Conservation (phyloP, 169 alveolate species). For the Eimeria praecox region DNA sequence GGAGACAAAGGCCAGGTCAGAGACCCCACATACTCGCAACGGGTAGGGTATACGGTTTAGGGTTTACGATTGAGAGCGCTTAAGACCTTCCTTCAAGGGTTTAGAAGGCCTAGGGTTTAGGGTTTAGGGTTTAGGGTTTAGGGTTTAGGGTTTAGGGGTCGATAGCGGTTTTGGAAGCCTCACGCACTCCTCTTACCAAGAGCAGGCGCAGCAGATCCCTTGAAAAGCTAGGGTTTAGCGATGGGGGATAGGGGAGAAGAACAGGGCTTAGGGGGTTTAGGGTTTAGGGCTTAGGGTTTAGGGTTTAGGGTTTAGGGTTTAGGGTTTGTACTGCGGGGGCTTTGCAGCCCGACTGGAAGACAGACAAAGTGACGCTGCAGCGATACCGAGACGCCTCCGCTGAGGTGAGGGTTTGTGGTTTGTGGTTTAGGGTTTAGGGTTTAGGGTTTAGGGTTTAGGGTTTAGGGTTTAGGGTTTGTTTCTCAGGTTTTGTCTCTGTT, state of each 20-base stretch:
- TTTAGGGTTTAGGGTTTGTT: not conserved
- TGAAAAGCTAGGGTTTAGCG: too few species aligned
- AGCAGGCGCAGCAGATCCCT: too few species aligned
- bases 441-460: not conserved
- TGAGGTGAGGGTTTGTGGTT: slow-evolving; percentile 31
- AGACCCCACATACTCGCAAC: not conserved
- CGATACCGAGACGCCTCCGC: slow-evolving; percentile 50
- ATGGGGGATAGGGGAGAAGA: too few species aligned
- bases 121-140: too few species aligned
- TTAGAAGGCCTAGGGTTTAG: too few species aligned
- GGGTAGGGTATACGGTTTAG: too few species aligned
- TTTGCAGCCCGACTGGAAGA: slow-evolving; percentile 1
- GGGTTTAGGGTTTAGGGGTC: too few species aligned
- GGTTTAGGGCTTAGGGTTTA: slow-evolving; percentile 19
- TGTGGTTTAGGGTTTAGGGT: not conserved
- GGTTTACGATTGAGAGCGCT: too few species aligned
- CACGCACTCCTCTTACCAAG: too few species aligned
- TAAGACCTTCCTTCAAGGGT: too few species aligned
- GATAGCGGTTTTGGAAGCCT: too few species aligned
- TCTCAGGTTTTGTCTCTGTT: slow-evolving; percentile 55
- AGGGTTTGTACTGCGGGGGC: not conserved
- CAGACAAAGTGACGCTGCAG: slow-evolving; percentile 47
- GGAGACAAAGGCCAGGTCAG: not conserved
- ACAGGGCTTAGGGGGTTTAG: slow-evolving; percentile 7
- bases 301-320: slow-evolving; percentile 38